Evolutionary conservation across 441 rosid genomes (phyloP), one percentile per base, ranked within the genome.

Genomic region (Erodium trifolium): DNA sequence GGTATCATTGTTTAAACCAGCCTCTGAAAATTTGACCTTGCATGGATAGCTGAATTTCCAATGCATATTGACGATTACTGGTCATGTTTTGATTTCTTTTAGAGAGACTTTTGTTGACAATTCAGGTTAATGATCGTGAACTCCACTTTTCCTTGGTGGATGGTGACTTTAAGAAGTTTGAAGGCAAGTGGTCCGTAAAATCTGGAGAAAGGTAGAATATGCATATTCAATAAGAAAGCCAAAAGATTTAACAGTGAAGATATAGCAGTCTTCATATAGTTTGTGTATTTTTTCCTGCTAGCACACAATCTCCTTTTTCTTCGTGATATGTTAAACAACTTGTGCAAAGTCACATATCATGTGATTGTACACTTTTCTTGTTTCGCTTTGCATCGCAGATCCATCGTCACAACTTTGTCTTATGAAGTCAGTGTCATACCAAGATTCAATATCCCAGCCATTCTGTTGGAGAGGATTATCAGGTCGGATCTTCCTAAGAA

Each of bases 121-220:
- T 72, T 71, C 80, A 93, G 99, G 84, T 86, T 66, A 82, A 77
- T 76, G 82, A 85, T 67, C 85, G 82, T 27, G 93, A 90, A 68
- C 88, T 94, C 68, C 88, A 77, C 76, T 94, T 94, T 78, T 91
- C 88, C 49, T 89, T 94, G 97, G 96, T 91, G 69, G 99, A 91
- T 79, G 99, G 99, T 39, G 99, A 91, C 80, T 94, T 94, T 78
- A 90, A 94, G 81, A 94, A 94, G 89, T 91, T 94, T 71, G 96
- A 94, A 71, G 99, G 99, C 67, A 94, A 87, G 76, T 94, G 99
- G 97, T 86, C 88, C 27, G 69, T 94, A 67, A 90, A 79, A 75
- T 82, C 87, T 72, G 91, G 94, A 63, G 72, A 76, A 72, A 90
- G 97, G 96, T 91, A 85, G 67, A 68, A 49, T 67, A 69, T 4